Percentiles rank a stretch among this genome's conserved stretches.
Evolutionary conservation across 2,329 filamentous ascomycete species (phyloP).

Genomic region (Colletotrichum caudatum): DNA sequence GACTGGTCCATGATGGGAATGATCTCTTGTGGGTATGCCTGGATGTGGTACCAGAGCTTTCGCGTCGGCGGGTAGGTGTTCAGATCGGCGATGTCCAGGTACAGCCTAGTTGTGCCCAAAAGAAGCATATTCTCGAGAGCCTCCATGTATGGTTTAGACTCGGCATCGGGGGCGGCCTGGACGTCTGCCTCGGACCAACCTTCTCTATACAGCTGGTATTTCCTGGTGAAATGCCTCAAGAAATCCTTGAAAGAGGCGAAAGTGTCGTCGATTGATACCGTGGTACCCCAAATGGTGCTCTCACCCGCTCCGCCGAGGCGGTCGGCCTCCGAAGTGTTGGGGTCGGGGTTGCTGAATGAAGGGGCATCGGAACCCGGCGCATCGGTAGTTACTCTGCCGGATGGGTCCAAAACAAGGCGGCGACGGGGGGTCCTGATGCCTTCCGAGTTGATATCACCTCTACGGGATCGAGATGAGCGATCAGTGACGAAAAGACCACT

Average conservation of each 20-base stretch:
- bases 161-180: slow-evolving; percentile 75
- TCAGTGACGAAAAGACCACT: slow-evolving; percentile 82
- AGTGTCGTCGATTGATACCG: slow-evolving; percentile 91
- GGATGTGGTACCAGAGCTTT: slow-evolving; percentile 95
- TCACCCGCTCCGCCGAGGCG: slow-evolving; percentile 84
- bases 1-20: slow-evolving; percentile 96
- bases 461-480: slow-evolving; percentile 73
- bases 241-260: slow-evolving; percentile 92
- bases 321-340: slow-evolving; percentile 92
- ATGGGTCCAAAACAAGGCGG: slow-evolving; percentile 70
- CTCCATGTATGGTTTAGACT: slow-evolving; percentile 84
- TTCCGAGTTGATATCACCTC: slow-evolving; percentile 91
- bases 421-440: slow-evolving; percentile 69
- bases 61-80: slow-evolving; percentile 92
- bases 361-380: slow-evolving; percentile 66
- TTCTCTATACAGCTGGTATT: slow-evolving; percentile 93
- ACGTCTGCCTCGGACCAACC: slow-evolving; percentile 84
- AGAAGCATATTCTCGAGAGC: slow-evolving; percentile 92
- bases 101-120: slow-evolving; percentile 84
- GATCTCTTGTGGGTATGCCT: slow-evolving; percentile 95
- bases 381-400: slow-evolving; percentile 69
- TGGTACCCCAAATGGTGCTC: slow-evolving; percentile 95
- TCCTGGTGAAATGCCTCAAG: slow-evolving; percentile 88
- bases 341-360: slow-evolving; percentile 74
- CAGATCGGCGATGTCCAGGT: slow-evolving; percentile 88